Evolutionary conservation across 2,329 filamentous ascomycete genomes (phyloP).

Genomic region (Ustilaginoidea virens): DNA sequence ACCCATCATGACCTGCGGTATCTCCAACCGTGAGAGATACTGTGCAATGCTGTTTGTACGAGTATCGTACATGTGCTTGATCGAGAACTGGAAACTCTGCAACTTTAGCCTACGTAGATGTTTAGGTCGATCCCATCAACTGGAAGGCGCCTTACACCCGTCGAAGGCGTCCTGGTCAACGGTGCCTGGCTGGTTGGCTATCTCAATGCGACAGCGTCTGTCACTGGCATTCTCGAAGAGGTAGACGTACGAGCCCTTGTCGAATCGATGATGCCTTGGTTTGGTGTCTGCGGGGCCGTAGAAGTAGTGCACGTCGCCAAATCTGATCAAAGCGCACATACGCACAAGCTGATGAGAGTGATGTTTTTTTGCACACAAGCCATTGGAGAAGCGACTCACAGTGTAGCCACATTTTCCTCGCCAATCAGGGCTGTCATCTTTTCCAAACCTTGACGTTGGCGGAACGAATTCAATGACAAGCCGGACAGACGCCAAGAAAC

Average conservation of each 20-base stretch:
- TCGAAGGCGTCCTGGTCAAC: conserved; percentile 68
- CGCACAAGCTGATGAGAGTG: not conserved
- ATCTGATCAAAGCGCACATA: conserved; percentile 43
- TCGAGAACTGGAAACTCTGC: conserved; percentile 41
- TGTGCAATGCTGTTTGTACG: conserved; percentile 57
- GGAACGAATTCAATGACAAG: too few species aligned
- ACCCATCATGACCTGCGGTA: conserved; percentile 39
- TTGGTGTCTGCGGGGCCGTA: conserved; percentile 51
- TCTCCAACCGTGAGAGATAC: conserved; percentile 51
- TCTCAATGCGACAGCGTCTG: conserved; percentile 53
- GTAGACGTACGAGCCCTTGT: conserved; percentile 67
- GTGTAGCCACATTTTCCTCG: conserved; percentile 34
- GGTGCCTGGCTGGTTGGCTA: conserved; percentile 60
- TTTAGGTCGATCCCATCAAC: not conserved
- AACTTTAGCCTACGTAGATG: conserved; percentile 6
- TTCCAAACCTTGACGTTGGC: too few species aligned
- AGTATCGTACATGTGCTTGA: conserved; percentile 48
- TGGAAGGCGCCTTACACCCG: conserved; percentile 41
- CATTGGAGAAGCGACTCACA: conserved; percentile 30
- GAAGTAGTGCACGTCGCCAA: conserved; percentile 67
- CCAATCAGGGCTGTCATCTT: conserved; percentile 30
- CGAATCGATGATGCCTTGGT: conserved; percentile 66
- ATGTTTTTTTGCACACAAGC: not conserved
- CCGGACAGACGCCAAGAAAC: not conserved
- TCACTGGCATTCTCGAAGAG: conserved; percentile 59